Evolutionary conservation across 2,329 filamentous ascomycete genomes (phyloP), one percentile per base, ranked within the genome.

Genomic region (Rhinocladiella mackenziei): DNA sequence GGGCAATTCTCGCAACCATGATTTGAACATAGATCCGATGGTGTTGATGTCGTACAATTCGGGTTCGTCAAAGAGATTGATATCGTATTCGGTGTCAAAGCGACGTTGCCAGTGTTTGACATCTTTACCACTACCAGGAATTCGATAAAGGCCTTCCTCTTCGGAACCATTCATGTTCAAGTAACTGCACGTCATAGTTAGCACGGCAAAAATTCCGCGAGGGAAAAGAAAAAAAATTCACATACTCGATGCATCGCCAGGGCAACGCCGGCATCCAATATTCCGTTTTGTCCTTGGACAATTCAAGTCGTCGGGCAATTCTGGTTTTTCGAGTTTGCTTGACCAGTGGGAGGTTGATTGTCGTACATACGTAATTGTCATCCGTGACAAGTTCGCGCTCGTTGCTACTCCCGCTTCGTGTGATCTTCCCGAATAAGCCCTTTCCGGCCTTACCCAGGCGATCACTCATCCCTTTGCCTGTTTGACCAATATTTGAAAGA

Each of bases 231-330:
- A 23, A 28, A 17, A 9, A n/a, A 23, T 4, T 4, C 26, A 69
- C 76, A 61, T 68, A 81, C 74, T 97, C 91, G 54, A 97, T 96
- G 46, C 89, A 94, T 52, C 91, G 78, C 85, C 91, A 96, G 0
- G 91, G 89, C 46, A 97, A 83, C 5, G 89, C 86, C 9, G 91
- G 91, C 89, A 97, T 95, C 91, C 91, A 97, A 61, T 94, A 97
- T 61, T 96, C 91, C 0, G 91, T 97, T 73, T 96, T 96, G 61
- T 97, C 91, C 51, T 83, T 80, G 7, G 89, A 95, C 49, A 86
- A 80, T 60, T 94, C 87, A 31, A 97, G 71, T 20, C 84, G 80
- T 66, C 91, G 94, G 5, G 89, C 94, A 61, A 97, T 96, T 52
- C 91, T 79, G 0, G 91, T 96, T 53, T 82, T 73, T n/a, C 91